Evolutionary conservation across 1,139 yeast species (phyloP), one percentile per base, ranked within the genome.

Genomic region (Yamadazyma atmosphaerica): DNA sequence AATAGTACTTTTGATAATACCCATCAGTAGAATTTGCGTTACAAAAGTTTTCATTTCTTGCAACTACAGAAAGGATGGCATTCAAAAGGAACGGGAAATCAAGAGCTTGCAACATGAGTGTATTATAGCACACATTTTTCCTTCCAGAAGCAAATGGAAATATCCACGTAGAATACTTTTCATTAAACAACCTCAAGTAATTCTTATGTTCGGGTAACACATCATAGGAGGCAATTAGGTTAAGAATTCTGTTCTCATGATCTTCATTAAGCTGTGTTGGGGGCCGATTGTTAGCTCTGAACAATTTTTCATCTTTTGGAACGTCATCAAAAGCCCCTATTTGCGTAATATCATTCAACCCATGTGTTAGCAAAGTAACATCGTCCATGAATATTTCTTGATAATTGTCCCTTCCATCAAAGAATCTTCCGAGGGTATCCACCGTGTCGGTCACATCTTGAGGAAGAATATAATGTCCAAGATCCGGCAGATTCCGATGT

Each of bases 81-180:
- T 50, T 35, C 13, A 49, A 27, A n/a, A 50, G 36, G 36, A 50
- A 50, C 7, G 52, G 53, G 4, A 39, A 39, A 19, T 34, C 37
- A 19, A 39, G 44, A 1, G 54, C 53, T 30, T 46, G 52, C 16
- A 40, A 37, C 10, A 50, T 38, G 2, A 50, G 37, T 18, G 44
- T 47, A 23, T 44, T 49, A 19, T 40, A 46, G 33, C 47, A 47
- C 23, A 47, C 43, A 26, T 47, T 49, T 29, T 46, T 45, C 2
- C 46, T 46, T 3, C 52, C 54, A 21, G 42, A 35, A 3, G 52
- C 43, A 13, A 50, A 37, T 1, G 54, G 47, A 52, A 50, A 47
- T 4, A 50, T 30, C 53, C 53, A 49, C n/a, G 46, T 37, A 4
- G 50, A 44, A 36, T 50, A 50, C 32, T 49, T 50, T 30, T 49